A percentile compares a stretch with the other conserved stretches of the same genome.
Conservation (phyloP, 495 filamentous ascomycete genomes). For the Staphylotrichum longicolle region DNA sequence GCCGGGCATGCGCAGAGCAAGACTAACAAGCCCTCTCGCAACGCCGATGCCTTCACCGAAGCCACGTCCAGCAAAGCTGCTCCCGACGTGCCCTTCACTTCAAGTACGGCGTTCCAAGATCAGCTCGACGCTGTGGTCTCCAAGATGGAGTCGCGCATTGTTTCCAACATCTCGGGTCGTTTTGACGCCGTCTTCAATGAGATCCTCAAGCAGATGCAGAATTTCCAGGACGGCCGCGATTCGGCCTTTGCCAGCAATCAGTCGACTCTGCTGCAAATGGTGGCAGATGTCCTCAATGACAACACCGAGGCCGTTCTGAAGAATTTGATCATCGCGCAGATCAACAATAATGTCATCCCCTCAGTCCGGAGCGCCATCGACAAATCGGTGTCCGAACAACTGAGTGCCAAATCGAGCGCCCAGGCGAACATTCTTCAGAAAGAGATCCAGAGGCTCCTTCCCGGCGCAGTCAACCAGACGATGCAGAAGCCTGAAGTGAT, state of each 20-base stretch:
- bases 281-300: slow-evolving; percentile 82
- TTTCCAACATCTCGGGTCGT: slow-evolving; percentile 43
- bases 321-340: slow-evolving; percentile 64
- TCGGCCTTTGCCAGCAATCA: slow-evolving; percentile 39
- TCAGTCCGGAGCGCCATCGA: slow-evolving; percentile 45
- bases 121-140: slow-evolving; percentile 44
- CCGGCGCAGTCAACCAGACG: slow-evolving; percentile 47
- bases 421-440: slow-evolving; percentile 56
- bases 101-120: slow-evolving; percentile 39
- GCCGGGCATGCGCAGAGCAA: slow-evolving; percentile 30
- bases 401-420: slow-evolving; percentile 45
- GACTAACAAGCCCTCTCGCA: slow-evolving; percentile 31
- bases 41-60: slow-evolving; percentile 23
- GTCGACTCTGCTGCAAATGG: slow-evolving; percentile 67
- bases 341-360: slow-evolving; percentile 63
- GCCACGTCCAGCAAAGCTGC: slow-evolving; percentile 19
- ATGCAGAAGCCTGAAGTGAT: slow-evolving; percentile 68
- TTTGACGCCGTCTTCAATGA: slow-evolving; percentile 45
- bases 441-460: slow-evolving; percentile 55
- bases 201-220: slow-evolving; percentile 41
- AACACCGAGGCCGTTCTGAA: slow-evolving; percentile 82
- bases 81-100: slow-evolving; percentile 17
- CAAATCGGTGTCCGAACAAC: slow-evolving; percentile 47
- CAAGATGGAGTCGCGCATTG: slow-evolving; percentile 47
- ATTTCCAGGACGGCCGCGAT: slow-evolving; percentile 34